Conservation (phyloP, 257 asterid species). For the Ballota nigra region DNA sequence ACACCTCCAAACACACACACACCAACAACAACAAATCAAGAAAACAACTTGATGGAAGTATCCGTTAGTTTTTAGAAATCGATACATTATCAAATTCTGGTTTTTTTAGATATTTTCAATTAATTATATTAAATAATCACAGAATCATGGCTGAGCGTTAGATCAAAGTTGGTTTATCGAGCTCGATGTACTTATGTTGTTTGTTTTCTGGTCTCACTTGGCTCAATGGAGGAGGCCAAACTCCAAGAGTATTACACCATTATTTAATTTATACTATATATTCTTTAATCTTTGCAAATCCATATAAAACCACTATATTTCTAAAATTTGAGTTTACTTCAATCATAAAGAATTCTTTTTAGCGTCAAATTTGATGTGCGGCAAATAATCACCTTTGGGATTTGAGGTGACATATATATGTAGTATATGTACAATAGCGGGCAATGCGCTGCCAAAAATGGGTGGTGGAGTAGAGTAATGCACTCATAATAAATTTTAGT, state of each 20-base stretch:
- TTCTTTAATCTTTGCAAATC: slow-evolving; percentile 9
- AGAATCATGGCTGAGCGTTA: slow-evolving; percentile 18
- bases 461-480: not conserved
- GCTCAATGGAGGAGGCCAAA: slow-evolving; percentile 54
- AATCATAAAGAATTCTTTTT: not conserved
- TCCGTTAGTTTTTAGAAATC: slow-evolving; percentile 11
- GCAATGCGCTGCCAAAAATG: slow-evolving; percentile 8
- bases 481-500: not conserved
- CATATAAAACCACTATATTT: slow-evolving; percentile 3
- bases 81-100: not conserved
- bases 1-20: slow-evolving; percentile 1
- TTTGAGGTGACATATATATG: not conserved
- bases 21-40: slow-evolving; percentile 18
- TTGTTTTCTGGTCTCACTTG: slow-evolving; percentile 48
- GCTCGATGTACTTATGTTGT: slow-evolving; percentile 32
- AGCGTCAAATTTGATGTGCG: not conserved
- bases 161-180: slow-evolving; percentile 33
- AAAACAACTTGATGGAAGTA: slow-evolving; percentile 12
- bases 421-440: not conserved
- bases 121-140: not conserved
- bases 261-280: not conserved
- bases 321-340: not conserved
- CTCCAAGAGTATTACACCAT: slow-evolving; percentile 29
- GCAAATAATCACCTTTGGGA: slow-evolving; percentile 9
- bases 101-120: not conserved